A percentile compares a stretch with the other conserved stretches of the same genome.
phyloP scores from a whole-genome alignment of 306 rosid species.

The Rosa rugosa region DNA sequence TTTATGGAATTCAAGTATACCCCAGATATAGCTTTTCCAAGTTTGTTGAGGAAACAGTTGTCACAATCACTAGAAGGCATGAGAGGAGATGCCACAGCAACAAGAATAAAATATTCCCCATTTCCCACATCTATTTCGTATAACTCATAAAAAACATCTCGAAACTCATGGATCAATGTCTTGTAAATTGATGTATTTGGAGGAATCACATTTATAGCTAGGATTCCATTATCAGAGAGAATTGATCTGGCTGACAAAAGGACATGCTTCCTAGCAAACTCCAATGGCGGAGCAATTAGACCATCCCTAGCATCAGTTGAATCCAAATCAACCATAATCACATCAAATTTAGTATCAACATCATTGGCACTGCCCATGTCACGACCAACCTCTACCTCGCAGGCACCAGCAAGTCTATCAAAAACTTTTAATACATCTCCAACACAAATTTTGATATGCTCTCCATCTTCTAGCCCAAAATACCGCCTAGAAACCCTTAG shows the following conservation, averaged over 20 bases:
- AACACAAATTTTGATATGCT: conserved; percentile 36
- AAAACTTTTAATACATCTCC: conserved; percentile 58
- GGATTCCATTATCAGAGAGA: conserved; percentile 60
- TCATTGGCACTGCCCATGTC: not conserved
- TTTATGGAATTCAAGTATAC: conserved; percentile 47
- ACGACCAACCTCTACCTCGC: not conserved
- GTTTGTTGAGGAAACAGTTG: conserved; percentile 43
- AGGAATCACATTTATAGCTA: conserved; percentile 70
- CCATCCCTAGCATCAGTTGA: conserved; percentile 48
- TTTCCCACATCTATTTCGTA: conserved; percentile 71
- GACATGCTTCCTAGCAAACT: conserved; percentile 52
- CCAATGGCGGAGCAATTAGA: conserved; percentile 66
- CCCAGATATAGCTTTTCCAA: conserved; percentile 55
- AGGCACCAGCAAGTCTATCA: conserved; percentile 18
- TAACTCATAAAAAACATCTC: conserved; percentile 52
- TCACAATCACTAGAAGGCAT: conserved; percentile 32
- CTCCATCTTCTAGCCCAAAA: conserved; percentile 60
- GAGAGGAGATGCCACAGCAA: conserved; percentile 46
- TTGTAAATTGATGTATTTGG: conserved; percentile 45
- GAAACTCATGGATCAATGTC: conserved; percentile 39
- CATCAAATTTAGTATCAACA: conserved; percentile 43
- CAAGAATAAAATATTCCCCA: conserved; percentile 70
- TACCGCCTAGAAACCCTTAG: conserved; percentile 54
- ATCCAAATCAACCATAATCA: conserved; percentile 79
- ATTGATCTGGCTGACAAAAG: conserved; percentile 54